A percentile compares a stretch with the other conserved stretches of the same genome.
Conservation (phyloP, 768 basidiomycete genomes). For the Dentipellis sp. region DNA sequence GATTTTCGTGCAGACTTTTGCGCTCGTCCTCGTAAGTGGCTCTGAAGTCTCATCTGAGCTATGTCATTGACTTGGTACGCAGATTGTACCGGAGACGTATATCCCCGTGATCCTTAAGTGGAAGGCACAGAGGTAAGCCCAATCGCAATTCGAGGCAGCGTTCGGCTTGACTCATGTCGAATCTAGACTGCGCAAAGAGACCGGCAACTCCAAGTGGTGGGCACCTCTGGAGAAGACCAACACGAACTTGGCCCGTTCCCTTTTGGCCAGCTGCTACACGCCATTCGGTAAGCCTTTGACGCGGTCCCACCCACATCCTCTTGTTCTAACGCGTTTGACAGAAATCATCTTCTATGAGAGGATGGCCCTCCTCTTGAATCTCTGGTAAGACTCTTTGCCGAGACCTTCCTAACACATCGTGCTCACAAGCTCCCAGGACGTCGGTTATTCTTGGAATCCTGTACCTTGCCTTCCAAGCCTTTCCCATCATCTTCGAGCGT, state of each 20-base stretch:
- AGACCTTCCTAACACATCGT: not conserved
- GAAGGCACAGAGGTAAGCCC: constrained; percentile 45
- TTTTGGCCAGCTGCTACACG: constrained; percentile 51
- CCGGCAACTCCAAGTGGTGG: constrained; percentile 44
- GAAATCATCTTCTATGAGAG: constrained; percentile 56
- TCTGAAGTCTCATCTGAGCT: not conserved
- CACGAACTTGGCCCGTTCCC: constrained; percentile 33
- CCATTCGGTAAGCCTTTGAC: constrained; percentile 54
- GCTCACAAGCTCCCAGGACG: constrained; percentile 13
- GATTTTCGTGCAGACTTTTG: constrained; percentile 44
- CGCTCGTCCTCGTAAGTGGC: constrained; percentile 40
- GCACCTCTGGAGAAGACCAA: constrained; percentile 50
- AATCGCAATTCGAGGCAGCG: not conserved
- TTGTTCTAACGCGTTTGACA: constrained; percentile 15
- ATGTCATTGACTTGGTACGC: not conserved
- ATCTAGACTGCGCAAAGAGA: constrained; percentile 41
- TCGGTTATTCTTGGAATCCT: constrained; percentile 34
- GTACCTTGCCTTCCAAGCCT: constrained; percentile 46
- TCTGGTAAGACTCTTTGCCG: constrained; percentile 40
- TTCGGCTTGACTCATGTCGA: not conserved
- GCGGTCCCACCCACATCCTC: not conserved
- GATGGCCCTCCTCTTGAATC: constrained; percentile 66
- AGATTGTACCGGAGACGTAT: constrained; percentile 73
- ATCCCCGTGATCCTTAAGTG: constrained; percentile 46
- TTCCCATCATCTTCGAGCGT: constrained; percentile 41